A percentile compares a stretch with the other conserved stretches of the same genome.
Evolutionary conservation across 495 filamentous ascomycete species (phyloP).

Genomic region (Echria macrotheca): DNA sequence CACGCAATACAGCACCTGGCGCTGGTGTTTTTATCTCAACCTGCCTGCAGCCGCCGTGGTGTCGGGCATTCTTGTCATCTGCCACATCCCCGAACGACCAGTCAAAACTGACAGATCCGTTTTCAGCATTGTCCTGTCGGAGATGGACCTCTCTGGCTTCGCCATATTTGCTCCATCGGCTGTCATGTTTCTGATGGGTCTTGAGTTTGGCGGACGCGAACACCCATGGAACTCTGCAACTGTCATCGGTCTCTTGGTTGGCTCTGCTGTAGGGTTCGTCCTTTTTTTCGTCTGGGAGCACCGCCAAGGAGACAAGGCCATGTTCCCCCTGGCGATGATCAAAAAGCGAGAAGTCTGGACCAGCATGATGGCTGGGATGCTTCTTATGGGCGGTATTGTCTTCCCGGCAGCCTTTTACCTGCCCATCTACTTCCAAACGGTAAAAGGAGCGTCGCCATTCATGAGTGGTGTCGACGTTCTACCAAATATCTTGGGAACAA

Average conservation of each 20-base stretch:
- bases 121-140: background rate
- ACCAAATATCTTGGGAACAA: conserved; percentile 39
- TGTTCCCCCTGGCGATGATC: conserved; percentile 36
- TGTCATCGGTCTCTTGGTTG: conserved; percentile 41
- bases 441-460: conserved; percentile 42
- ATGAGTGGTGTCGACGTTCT: conserved; percentile 47
- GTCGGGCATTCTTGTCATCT: conserved; percentile 10
- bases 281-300: conserved; percentile 43
- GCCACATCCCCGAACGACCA: conserved; percentile 14
- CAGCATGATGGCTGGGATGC: conserved; percentile 40
- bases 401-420: conserved; percentile 55
- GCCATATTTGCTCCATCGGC: conserved; percentile 30
- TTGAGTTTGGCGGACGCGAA: conserved; percentile 41
- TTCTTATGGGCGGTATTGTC: conserved; percentile 46
- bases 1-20: conserved; percentile 28
- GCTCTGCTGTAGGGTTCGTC: conserved; percentile 33
- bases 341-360: conserved; percentile 55
- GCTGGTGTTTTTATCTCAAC: conserved; percentile 56
- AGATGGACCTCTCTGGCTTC: conserved; percentile 41
- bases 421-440: conserved; percentile 62
- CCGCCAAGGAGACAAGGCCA: conserved; percentile 38
- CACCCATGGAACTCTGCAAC: conserved; percentile 36
- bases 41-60: conserved; percentile 52
- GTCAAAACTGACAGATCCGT: background rate
- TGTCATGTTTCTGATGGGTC: conserved; percentile 36